phyloP scores from a whole-genome alignment of 768 basidiomycete species.

The Cytidiella melzeri region DNA sequence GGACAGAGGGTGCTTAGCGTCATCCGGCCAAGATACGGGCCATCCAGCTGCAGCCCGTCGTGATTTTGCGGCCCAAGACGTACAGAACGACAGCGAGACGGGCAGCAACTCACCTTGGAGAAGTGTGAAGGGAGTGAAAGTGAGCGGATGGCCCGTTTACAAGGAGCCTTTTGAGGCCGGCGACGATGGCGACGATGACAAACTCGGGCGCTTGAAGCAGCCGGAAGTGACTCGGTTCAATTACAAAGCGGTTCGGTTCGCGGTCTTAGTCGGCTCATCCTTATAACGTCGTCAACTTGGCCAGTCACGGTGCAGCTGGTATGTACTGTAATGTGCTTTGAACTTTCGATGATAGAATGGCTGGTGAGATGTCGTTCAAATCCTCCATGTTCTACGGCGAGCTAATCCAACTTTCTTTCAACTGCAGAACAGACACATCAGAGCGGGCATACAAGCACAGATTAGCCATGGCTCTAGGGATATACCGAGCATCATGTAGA shows the following conservation, averaged over 20 bases:
- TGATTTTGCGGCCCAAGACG: slow-evolving; percentile 3
- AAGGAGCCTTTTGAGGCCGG: slow-evolving; percentile 13
- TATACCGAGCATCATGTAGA: too few relatives aligned
- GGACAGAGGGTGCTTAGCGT: slow-evolving; percentile 13
- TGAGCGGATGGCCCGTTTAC: slow-evolving; percentile 3
- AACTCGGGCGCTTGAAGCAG: slow-evolving; percentile 4
- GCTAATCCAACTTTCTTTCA: too few relatives aligned
- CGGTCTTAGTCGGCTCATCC: too few relatives aligned
- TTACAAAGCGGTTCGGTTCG: neutral
- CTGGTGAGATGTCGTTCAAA: too few relatives aligned
- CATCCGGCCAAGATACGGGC: slow-evolving; percentile 12
- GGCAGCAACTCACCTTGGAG: slow-evolving; percentile 9
- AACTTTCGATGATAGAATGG: too few relatives aligned
- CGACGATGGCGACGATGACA: slow-evolving; percentile 12
- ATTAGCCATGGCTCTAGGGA: too few relatives aligned
- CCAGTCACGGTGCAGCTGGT: too few relatives aligned
- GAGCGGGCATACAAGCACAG: too few relatives aligned
- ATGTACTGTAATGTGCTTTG: too few relatives aligned
- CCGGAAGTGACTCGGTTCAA: neutral
- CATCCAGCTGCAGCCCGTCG: slow-evolving; percentile 19
- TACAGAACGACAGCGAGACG: slow-evolving; percentile 6
- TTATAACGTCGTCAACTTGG: too few relatives aligned
- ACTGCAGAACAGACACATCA: too few relatives aligned
- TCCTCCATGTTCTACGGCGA: too few relatives aligned
- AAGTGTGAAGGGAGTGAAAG: slow-evolving; percentile 6